A percentile compares a stretch with the other conserved stretches of the same genome.
Conservation (phyloP, 2,329 filamentous ascomycete species). For the Penicillium sp. region DNA sequence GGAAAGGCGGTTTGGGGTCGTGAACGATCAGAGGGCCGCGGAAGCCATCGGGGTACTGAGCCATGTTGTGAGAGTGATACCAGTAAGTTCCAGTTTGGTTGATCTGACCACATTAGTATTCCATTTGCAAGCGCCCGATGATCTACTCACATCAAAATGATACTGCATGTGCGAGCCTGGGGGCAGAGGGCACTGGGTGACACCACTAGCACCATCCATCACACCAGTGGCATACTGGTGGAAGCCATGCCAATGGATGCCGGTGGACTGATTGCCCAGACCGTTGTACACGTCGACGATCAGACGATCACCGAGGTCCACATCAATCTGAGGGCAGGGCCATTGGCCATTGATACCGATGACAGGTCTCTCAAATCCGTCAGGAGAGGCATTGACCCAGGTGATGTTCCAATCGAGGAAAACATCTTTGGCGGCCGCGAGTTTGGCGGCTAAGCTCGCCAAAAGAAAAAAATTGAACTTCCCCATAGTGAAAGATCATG, state of each 20-base stretch:
- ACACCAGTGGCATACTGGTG: slow-evolving; percentile 64
- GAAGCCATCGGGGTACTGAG: slow-evolving; percentile 69
- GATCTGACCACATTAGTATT: slow-evolving; percentile 36
- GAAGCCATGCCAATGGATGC: slow-evolving; percentile 65
- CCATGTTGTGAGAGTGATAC: slow-evolving; percentile 70
- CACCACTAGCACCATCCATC: slow-evolving; percentile 68
- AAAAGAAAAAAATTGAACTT: slow-evolving; percentile 18
- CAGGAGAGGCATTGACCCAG: slow-evolving; percentile 71
- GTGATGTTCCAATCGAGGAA: slow-evolving; percentile 58
- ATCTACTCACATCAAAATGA: slow-evolving; percentile 53
- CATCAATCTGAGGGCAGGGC: slow-evolving; percentile 62
- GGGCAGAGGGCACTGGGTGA: slow-evolving; percentile 67
- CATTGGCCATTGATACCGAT: slow-evolving; percentile 77
- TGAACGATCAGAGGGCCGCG: slow-evolving; percentile 64
- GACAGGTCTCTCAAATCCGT: slow-evolving; percentile 62
- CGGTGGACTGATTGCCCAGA: slow-evolving; percentile 38
- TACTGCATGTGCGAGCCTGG: slow-evolving; percentile 67
- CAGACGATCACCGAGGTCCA: slow-evolving; percentile 36
- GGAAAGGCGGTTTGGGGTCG: slow-evolving; percentile 60
- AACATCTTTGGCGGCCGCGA: slow-evolving; percentile 24
- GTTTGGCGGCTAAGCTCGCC: slow-evolving; percentile 17
- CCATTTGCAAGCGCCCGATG: background rate
- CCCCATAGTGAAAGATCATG: slow-evolving; percentile 12
- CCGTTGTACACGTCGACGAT: slow-evolving; percentile 42
- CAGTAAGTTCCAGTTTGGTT: slow-evolving; percentile 72